Percentiles rank a stretch among this genome's conserved stretches.
Conservation (phyloP, 768 basidiomycete genomes). For the Trametes sanguinea region DNA sequence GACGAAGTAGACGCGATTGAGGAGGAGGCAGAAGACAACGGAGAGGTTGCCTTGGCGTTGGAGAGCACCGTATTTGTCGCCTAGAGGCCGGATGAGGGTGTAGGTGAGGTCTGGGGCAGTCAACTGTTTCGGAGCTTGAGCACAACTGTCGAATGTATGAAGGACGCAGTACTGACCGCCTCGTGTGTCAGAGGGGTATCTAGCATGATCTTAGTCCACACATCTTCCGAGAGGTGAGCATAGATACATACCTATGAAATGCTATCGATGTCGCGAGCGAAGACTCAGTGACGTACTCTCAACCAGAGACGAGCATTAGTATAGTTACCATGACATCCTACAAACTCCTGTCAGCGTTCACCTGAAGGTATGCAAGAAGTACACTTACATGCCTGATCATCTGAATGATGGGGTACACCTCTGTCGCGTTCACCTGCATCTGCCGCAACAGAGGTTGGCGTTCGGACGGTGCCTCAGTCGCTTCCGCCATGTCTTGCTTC, state of each 20-base stretch:
- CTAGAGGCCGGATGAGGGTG: conserved; percentile 83
- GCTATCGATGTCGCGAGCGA: conserved; percentile 38
- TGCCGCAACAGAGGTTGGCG: conserved; percentile 45
- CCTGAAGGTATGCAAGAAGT: neutral
- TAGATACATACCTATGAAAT: conserved; percentile 60
- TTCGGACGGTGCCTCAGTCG: conserved; percentile 29
- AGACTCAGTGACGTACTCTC: neutral
- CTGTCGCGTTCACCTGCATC: conserved; percentile 56
- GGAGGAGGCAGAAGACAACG: conserved; percentile 82
- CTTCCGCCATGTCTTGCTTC: conserved; percentile 13
- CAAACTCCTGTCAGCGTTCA: conserved; percentile 8
- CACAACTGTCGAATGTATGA: neutral
- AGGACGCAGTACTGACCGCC: conserved; percentile 51
- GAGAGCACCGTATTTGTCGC: conserved; percentile 79
- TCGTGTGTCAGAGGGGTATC: conserved; percentile 86
- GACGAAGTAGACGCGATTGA: conserved; percentile 84
- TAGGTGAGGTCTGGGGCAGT: conserved; percentile 88
- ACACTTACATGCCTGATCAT: conserved; percentile 63
- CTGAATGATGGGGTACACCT: conserved; percentile 82
- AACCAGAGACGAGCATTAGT: neutral
- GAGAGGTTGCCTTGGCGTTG: conserved; percentile 78
- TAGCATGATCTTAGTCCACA: conserved; percentile 29
- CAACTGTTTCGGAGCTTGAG: conserved; percentile 47
- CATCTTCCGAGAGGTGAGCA: neutral
- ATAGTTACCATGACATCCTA: conserved; percentile 65